A percentile compares a stretch with the other conserved stretches of the same genome.
phyloP scores from a whole-genome alignment of 371 early-diverging fungal species.

The Apophysomyces elegans region DNA sequence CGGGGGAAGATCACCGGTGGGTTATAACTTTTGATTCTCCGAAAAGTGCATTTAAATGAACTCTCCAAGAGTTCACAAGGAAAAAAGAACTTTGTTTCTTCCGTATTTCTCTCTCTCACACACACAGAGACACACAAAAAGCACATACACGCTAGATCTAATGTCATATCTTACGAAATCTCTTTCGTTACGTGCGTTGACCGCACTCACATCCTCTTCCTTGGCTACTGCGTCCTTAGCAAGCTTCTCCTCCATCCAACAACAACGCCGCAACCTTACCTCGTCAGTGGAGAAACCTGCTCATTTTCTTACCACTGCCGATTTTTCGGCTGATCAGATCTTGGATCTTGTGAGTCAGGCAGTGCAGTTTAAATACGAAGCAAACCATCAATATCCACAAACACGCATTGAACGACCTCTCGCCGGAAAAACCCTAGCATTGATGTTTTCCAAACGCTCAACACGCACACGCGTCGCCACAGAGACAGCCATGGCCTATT shows the following conservation, averaged over 20 bases:
- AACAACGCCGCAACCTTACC: not conserved
- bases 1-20: no score
- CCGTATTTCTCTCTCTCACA: no score
- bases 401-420: constrained; percentile 61
- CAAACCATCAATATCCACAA: constrained; percentile 39
- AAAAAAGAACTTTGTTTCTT: no score
- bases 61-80: no score
- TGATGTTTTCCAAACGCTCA: constrained; percentile 92
- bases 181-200: constrained; percentile 1
- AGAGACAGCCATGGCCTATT: constrained; percentile 87
- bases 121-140: no score
- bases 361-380: constrained; percentile 49
- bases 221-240: not conserved
- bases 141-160: no score
- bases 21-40: no score
- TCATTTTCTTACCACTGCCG: constrained; percentile 55
- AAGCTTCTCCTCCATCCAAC: not conserved
- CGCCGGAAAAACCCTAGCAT: constrained; percentile 76
- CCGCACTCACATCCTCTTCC: not conserved
- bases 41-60: no score
- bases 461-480: constrained; percentile 96
- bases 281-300: constrained; percentile 31
- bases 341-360: constrained; percentile 48
- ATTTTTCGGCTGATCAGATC: constrained; percentile 50
- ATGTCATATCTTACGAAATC: not conserved